Evolutionary conservation across 2,329 filamentous ascomycete genomes (phyloP).

Genomic region (Clathrospora elynae): DNA sequence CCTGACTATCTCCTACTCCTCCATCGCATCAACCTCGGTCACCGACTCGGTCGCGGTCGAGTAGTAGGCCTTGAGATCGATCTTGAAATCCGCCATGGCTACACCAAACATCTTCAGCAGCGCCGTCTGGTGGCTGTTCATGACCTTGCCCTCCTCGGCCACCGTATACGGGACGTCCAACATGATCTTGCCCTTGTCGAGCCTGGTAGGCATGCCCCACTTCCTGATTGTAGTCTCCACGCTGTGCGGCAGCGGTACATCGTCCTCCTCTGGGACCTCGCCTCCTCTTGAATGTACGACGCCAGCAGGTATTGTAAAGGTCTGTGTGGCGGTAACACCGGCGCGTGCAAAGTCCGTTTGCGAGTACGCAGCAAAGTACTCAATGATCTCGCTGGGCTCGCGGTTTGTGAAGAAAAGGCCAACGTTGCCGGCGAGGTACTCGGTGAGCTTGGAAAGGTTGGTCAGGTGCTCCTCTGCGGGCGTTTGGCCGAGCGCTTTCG

Average conservation of each 20-base stretch:
- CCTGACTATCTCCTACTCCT: constrained; percentile 44
- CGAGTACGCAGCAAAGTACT: constrained; percentile 73
- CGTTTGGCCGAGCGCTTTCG: constrained; percentile 82
- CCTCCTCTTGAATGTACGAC: constrained; percentile 78
- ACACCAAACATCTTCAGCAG: constrained; percentile 93
- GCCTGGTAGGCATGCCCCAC: constrained; percentile 84
- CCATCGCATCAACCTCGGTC: constrained; percentile 60
- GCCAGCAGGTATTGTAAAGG: constrained; percentile 82
- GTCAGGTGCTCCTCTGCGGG: constrained; percentile 80
- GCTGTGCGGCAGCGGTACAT: constrained; percentile 84
- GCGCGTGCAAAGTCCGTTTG: constrained; percentile 91
- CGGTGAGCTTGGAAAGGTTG: constrained; percentile 71
- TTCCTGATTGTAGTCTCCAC: constrained; percentile 89
- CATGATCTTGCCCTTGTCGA: constrained; percentile 86
- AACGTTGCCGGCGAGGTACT: constrained; percentile 78
- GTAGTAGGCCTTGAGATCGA: constrained; percentile 73
- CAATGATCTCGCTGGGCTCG: constrained; percentile 66
- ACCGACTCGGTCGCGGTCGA: constrained; percentile 38
- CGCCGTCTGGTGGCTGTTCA: constrained; percentile 91
- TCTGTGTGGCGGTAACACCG: constrained; percentile 73
- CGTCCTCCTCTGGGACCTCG: constrained; percentile 77
- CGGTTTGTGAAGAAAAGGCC: constrained; percentile 91
- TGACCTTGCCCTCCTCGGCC: constrained; percentile 80
- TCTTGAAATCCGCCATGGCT: constrained; percentile 86
- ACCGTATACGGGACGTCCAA: constrained; percentile 75